A percentile compares a stretch with the other conserved stretches of the same genome.
These are phyloP conservation scores for Rhododendron ovatum DNA, from an alignment of 148 eudicot genomes.

Conservation along the genomic window DNA sequence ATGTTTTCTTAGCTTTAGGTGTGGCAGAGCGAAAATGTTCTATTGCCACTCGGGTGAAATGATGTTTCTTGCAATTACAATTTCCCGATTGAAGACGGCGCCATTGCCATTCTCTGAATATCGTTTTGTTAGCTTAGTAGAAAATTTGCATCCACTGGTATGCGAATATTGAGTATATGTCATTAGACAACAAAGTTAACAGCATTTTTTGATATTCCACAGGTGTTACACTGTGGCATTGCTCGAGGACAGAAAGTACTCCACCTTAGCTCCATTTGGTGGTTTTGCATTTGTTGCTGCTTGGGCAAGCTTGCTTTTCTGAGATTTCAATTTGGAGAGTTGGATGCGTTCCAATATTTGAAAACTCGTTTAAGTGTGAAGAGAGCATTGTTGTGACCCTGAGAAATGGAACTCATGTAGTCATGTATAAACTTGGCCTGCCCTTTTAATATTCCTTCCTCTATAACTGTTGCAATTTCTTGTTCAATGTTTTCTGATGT, in stretches of 20 bases:
- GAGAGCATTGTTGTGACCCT: too few species aligned
- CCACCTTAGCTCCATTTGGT: slow-evolving; percentile 74
- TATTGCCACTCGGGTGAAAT: not conserved
- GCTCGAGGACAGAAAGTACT: slow-evolving; percentile 77
- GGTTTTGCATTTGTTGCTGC: slow-evolving; percentile 90
- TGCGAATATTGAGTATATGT: not conserved
- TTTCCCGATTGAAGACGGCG: not conserved
- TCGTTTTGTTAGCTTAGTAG: not conserved
- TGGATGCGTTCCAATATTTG: not conserved
- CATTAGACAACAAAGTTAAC: not conserved
- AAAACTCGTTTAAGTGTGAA: not conserved
- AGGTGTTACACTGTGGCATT: slow-evolving; percentile 85
- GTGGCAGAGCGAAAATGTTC: not conserved
- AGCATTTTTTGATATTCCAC: not conserved
- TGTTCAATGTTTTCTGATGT: too few species aligned
- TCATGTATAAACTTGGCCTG: too few species aligned
- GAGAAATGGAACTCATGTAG: not conserved
- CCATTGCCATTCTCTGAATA: not conserved
- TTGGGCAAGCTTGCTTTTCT: slow-evolving; percentile 87
- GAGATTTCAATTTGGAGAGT: slow-evolving; percentile 6
- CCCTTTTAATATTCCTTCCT: not conserved
- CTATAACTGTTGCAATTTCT: too few species aligned
- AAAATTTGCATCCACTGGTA: not conserved
- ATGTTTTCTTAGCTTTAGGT: not conserved
- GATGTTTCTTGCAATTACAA: not conserved